Conservation (phyloP, 495 filamentous ascomycete species). For the Neurospora terricola region DNA sequence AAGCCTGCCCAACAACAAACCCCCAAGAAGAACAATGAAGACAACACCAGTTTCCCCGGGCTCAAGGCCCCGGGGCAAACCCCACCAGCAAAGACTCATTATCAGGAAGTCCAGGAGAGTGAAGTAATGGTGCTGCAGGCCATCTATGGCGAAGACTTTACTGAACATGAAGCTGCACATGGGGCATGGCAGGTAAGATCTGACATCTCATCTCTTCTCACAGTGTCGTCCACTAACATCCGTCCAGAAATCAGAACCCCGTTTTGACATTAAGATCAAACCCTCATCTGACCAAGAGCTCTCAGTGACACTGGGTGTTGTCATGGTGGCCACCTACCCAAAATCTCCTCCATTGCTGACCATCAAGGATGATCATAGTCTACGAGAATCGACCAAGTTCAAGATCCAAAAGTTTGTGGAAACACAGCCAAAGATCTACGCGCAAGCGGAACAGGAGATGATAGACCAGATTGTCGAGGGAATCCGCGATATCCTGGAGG, state of each 20-base stretch:
- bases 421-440: slow-evolving; percentile 57
- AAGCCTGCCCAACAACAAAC: slow-evolving; percentile 23
- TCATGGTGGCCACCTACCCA: slow-evolving; percentile 85
- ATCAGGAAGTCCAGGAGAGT: slow-evolving; percentile 74
- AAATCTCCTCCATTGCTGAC: slow-evolving; percentile 70
- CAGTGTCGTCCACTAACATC: slow-evolving; percentile 2
- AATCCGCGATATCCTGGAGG: slow-evolving; percentile 80
- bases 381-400: slow-evolving; percentile 54
- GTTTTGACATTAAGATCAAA: slow-evolving; percentile 70
- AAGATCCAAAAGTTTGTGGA: slow-evolving; percentile 61
- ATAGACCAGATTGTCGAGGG: slow-evolving; percentile 76
- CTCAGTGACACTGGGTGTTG: slow-evolving; percentile 52
- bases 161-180: slow-evolving; percentile 57
- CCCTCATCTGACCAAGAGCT: slow-evolving; percentile 59
- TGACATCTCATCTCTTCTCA: not conserved
- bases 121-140: slow-evolving; percentile 80
- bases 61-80: slow-evolving; percentile 28
- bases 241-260: slow-evolving; percentile 62
- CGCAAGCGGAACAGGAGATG: slow-evolving; percentile 57
- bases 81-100: slow-evolving; percentile 45
- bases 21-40: slow-evolving; percentile 22
- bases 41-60: slow-evolving; percentile 31
- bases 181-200: slow-evolving; percentile 74
- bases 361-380: slow-evolving; percentile 49
- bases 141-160: slow-evolving; percentile 88